Conservation (phyloP, 441 rosid species). For the Adansonia madagascariensis region DNA sequence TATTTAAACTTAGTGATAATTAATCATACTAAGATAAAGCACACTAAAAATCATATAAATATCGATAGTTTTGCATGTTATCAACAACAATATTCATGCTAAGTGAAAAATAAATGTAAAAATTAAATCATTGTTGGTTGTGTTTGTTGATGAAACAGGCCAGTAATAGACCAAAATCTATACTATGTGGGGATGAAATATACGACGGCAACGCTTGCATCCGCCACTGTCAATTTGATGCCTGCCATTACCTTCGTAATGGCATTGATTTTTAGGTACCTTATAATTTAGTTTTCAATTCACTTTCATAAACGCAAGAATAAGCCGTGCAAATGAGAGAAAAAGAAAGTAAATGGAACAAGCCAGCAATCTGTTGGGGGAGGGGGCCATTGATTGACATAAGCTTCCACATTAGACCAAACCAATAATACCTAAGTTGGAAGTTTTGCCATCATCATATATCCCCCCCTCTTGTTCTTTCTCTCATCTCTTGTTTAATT, state of each 20-base stretch:
- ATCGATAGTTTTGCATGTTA: no score
- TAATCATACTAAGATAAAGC: no score
- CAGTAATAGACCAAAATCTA: conserved; percentile 83
- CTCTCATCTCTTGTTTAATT: background rate
- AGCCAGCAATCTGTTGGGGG: no score
- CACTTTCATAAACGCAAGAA: no score
- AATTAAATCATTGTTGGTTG: no score
- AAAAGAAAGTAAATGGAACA: no score
- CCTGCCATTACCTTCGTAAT: conserved; percentile 85
- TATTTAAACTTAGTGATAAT: no score
- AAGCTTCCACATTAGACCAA: conserved; percentile 15
- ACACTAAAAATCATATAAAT: no score
- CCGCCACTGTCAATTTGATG: conserved; percentile 71
- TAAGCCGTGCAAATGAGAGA: no score
- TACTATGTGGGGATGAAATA: conserved; percentile 77
- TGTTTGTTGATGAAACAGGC: conserved; percentile 47
- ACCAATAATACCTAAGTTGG: background rate
- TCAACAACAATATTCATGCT: no score
- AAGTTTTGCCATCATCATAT: background rate
- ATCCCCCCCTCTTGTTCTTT: background rate
- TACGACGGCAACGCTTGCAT: conserved; percentile 89
- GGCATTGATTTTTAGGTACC: conserved; percentile 85
- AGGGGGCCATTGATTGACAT: background rate
- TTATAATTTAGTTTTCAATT: background rate
- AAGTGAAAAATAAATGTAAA: no score